Base-by-base conservation (phyloP, 495 filamentous ascomycete species). In the Penicillium steckii region DNA sequence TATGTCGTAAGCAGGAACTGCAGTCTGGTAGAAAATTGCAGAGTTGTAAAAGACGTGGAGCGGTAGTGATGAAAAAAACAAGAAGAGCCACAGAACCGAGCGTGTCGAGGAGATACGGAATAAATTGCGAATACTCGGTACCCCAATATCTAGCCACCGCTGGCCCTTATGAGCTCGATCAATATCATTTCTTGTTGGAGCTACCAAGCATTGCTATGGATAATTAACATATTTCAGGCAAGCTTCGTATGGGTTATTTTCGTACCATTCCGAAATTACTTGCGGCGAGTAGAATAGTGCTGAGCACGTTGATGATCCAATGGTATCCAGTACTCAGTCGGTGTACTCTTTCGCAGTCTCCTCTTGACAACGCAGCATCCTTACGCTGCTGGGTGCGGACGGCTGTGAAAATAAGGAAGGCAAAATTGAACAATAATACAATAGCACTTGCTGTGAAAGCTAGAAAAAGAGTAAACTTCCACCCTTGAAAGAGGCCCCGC, bases 241-340 rank as follows among this genome's bases (percentile, higher is more conserved):
- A n/a, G n/a, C n/a, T n/a, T n/a, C n/a, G n/a, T n/a, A n/a, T 24
- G 19, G 45, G 10, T 10, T 10, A 7, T 2, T 15, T 27, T 5
- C n/a, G 7, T 48, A 48, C 46, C 46, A 48, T 48, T 10, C 46
- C 46, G 26, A 44, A 57, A 41, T 45, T 52, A 19, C 51, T 43
- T 13, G 48, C 48, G 15, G 26, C 15, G 15, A 44, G 21, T 5
- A 52, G 27, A 9, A 43, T 8, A 17, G 41, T 52, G 24, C 35
- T 32, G n/a, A 44, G 44, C 17, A 30, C 4, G 27, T 42, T 22
- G 13, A 55, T 46, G 7, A 48, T 15, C 3, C 40, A 35, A 29
- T 42, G 44, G 17, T 48, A 35, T 4, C 41, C 40, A 35, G 21
- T 29, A 22, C 13, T n/a, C 22, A 40, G 26, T 26, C 12, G 32